These are phyloP conservation scores for Phytophthora crassamura DNA, from an alignment of 352 stramenopile species.

Conservation along the genomic window DNA sequence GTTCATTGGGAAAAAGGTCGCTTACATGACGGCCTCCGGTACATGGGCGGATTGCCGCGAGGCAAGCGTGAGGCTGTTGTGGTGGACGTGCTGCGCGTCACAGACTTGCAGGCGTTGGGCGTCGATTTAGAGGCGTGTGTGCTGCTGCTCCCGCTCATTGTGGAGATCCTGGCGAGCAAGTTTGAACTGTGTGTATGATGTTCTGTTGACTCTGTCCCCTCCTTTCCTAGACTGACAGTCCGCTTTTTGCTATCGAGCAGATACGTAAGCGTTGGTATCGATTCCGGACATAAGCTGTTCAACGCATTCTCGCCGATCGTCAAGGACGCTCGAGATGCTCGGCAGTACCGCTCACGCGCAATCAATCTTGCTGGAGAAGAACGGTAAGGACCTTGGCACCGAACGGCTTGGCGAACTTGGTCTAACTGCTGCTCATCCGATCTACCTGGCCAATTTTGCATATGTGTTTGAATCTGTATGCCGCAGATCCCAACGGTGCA, in stretches of 20 bases:
- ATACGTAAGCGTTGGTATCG: conserved; percentile 66
- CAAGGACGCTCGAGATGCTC: conserved; percentile 62
- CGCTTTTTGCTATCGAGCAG: conserved; percentile 20
- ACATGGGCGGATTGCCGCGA: conserved; percentile 63
- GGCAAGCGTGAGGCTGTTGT: conserved; percentile 78
- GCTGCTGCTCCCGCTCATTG: conserved; percentile 79
- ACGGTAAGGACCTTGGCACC: conserved; percentile 37
- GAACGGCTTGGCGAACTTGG: too few relatives aligned
- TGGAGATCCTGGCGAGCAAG: conserved; percentile 68
- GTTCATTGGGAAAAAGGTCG: conserved; percentile 73
- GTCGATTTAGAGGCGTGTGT: conserved; percentile 80
- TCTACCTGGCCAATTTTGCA: too few relatives aligned
- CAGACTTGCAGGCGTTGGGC: conserved; percentile 64
- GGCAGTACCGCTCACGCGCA: conserved; percentile 55
- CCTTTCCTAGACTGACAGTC: conserved; percentile 2
- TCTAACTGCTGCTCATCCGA: too few relatives aligned
- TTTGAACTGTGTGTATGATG: conserved; percentile 62
- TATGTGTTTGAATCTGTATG: too few relatives aligned
- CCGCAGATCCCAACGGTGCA: conserved; percentile 60
- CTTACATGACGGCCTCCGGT: conserved; percentile 75
- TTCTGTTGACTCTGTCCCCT: not conserved
- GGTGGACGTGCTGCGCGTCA: conserved; percentile 73
- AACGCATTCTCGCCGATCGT: conserved; percentile 79
- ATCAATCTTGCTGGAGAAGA: conserved; percentile 83
- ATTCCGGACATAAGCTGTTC: conserved; percentile 69